Conservation (phyloP, 768 basidiomycete species). For the Symmetrospora coprosmae region DNA sequence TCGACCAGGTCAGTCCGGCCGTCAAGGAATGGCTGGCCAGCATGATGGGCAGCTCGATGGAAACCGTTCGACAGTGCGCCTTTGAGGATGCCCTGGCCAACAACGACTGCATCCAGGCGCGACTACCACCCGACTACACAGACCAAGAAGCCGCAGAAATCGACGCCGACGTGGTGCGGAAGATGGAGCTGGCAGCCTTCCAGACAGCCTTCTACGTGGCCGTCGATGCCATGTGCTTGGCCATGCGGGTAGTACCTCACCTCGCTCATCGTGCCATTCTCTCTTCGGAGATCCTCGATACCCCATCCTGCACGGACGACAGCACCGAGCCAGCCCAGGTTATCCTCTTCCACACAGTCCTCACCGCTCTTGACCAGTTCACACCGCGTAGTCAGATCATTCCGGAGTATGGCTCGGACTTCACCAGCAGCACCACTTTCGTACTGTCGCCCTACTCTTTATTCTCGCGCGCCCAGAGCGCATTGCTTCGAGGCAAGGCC, state of each 20-base stretch:
- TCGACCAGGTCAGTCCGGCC: conserved; percentile 29
- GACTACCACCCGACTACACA: conserved; percentile 35
- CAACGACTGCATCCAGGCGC: conserved; percentile 29
- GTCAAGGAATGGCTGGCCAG: conserved; percentile 34
- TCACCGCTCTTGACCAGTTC: conserved; percentile 28
- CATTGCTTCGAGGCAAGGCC: conserved; percentile 15
- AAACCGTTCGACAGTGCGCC: conserved; percentile 31
- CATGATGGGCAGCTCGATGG: conserved; percentile 32
- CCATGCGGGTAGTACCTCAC: conserved; percentile 34
- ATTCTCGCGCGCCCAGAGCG: conserved; percentile 35
- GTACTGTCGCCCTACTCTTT: conserved; percentile 35
- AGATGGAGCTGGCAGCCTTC: conserved; percentile 35
- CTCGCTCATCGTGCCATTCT: conserved; percentile 33
- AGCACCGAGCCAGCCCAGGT: conserved; percentile 36
- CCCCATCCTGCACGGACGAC: conserved; percentile 35
- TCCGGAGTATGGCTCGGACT: neutral
- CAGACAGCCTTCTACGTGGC: conserved; percentile 36
- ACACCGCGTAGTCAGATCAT: neutral
- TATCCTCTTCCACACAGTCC: conserved; percentile 35
- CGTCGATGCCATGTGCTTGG: conserved; percentile 35
- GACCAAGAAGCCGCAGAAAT: conserved; percentile 25
- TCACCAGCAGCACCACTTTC: neutral
- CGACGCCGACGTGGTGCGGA: conserved; percentile 21
- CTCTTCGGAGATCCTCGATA: conserved; percentile 35
- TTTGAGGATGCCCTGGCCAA: conserved; percentile 21